These are phyloP conservation scores for Stereum hirsutum DNA, from an alignment of 1,284 basidiomycete genomes.

Conservation along the genomic window DNA sequence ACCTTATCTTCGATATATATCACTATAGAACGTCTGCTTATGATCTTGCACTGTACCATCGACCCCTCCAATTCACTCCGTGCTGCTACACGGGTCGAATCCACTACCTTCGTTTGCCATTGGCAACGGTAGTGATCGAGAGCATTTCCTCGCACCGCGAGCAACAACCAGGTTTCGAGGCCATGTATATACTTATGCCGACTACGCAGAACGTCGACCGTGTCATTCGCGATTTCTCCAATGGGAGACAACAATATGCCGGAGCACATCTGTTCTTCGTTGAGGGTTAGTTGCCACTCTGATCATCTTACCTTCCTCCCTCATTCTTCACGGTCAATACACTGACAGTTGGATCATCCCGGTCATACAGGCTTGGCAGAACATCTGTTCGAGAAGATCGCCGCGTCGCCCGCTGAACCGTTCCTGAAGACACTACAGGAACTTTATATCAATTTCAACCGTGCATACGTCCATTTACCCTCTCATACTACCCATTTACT, in stretches of 20 bases:
- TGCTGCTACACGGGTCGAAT: too few species aligned
- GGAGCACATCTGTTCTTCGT: slow-evolving; percentile 92
- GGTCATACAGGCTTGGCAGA: slow-evolving; percentile 55
- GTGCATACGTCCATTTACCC: slow-evolving; percentile 34
- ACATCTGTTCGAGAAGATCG: slow-evolving; percentile 64
- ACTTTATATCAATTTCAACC: slow-evolving; percentile 84
- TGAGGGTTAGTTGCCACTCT: slow-evolving; percentile 55
- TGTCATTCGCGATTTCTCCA: slow-evolving; percentile 79
- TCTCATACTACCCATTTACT: too few species aligned
- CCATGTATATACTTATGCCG: slow-evolving; percentile 90
- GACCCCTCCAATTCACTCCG: slow-evolving; percentile 4
- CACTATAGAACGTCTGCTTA: not conserved
- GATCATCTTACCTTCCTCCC: not conserved
- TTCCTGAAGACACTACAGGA: slow-evolving; percentile 70
- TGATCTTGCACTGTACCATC: too few species aligned
- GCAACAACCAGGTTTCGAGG: slow-evolving; percentile 77
- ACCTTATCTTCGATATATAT: not conserved
- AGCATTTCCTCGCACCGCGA: slow-evolving; percentile 66
- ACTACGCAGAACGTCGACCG: slow-evolving; percentile 92
- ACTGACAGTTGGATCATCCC: too few species aligned
- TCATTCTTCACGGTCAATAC: not conserved
- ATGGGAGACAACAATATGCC: slow-evolving; percentile 67
- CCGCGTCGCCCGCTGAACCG: slow-evolving; percentile 62
- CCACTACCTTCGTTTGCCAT: too few species aligned
- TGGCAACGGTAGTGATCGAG: slow-evolving; percentile 85